Evolutionary conservation across 257 asterid genomes (phyloP).

Genomic region (Linaria vulgaris): DNA sequence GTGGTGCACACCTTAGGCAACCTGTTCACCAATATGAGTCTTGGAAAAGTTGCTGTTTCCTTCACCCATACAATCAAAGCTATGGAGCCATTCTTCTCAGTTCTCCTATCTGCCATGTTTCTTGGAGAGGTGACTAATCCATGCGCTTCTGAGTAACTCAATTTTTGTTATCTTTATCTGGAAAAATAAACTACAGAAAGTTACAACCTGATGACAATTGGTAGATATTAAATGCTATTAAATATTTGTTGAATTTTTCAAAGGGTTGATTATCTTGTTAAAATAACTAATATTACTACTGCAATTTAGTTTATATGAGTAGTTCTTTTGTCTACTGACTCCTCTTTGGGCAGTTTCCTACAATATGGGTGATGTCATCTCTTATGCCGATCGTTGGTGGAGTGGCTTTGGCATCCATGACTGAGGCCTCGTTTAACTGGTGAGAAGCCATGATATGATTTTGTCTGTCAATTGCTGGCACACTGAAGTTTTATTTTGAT

Average conservation of each 20-base stretch:
- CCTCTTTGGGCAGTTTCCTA: conserved; percentile 57
- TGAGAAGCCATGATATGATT: conserved; percentile 30
- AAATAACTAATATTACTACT: neutral
- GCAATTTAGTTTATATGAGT: conserved; percentile 9
- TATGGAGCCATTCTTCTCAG: conserved; percentile 95
- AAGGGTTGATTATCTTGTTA: neutral
- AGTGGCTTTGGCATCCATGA: conserved; percentile 85
- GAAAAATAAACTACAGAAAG: neutral
- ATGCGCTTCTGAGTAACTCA: neutral
- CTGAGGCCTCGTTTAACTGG: conserved; percentile 94
- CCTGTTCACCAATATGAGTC: conserved; percentile 94
- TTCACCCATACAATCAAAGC: conserved; percentile 94
- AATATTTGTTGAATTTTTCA: no score
- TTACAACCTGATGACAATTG: neutral
- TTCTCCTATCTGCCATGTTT: conserved; percentile 80
- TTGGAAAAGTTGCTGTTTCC: conserved; percentile 90
- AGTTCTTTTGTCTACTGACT: conserved; percentile 3
- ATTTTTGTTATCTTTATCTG: conserved; percentile 11
- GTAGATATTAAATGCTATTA: no score
- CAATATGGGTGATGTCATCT: conserved; percentile 81
- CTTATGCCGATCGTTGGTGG: conserved; percentile 94
- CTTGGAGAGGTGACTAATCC: conserved; percentile 62
- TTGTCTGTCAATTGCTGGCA: conserved; percentile 13
- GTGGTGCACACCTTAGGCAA: conserved; percentile 82
- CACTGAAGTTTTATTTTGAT: conserved; percentile 14